Evolutionary conservation across 805 yeast genomes (phyloP).

Genomic region (Candida saitoana): DNA sequence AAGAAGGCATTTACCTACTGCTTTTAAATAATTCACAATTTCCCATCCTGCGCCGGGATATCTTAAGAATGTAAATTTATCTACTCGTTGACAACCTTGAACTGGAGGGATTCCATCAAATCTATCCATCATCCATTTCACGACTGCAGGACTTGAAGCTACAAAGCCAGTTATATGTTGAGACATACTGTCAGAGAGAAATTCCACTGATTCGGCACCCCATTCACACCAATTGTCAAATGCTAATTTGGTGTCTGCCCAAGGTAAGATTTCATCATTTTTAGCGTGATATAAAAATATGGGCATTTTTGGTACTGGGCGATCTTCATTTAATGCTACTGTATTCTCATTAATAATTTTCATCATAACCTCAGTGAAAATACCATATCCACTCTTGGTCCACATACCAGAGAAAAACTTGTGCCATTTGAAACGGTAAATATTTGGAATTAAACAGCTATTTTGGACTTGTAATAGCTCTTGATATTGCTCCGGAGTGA

Average conservation of each 20-base stretch:
- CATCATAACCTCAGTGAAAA: slow-evolving; percentile 9
- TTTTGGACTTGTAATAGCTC: neutral
- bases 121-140: slow-evolving; percentile 17
- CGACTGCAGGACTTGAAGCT: slow-evolving; percentile 13
- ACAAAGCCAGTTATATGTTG: slow-evolving; percentile 20
- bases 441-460: slow-evolving; percentile 3
- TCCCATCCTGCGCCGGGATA: slow-evolving; percentile 22
- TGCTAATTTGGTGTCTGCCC: slow-evolving; percentile 2
- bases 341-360: slow-evolving; percentile 11
- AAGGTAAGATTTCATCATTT: slow-evolving; percentile 22
- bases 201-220: slow-evolving; percentile 22
- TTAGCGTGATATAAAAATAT: slow-evolving; percentile 21
- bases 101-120: slow-evolving; percentile 14
- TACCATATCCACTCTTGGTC: slow-evolving; percentile 9
- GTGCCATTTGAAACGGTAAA: slow-evolving; percentile 6
- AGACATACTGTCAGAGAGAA: slow-evolving; percentile 14
- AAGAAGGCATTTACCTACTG: slow-evolving; percentile 1
- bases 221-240: slow-evolving; percentile 22
- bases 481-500: slow-evolving; percentile 1
- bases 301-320: slow-evolving; percentile 19
- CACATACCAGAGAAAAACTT: slow-evolving; percentile 11
- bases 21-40: neutral
- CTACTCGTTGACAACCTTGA: slow-evolving; percentile 13
- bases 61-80: slow-evolving; percentile 43
- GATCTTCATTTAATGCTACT: slow-evolving; percentile 8